Percentiles rank a stretch among this genome's conserved stretches.
Evolutionary conservation across 2,329 filamentous ascomycete species (phyloP).

Genomic region (Pseudohalonectria lignicola): DNA sequence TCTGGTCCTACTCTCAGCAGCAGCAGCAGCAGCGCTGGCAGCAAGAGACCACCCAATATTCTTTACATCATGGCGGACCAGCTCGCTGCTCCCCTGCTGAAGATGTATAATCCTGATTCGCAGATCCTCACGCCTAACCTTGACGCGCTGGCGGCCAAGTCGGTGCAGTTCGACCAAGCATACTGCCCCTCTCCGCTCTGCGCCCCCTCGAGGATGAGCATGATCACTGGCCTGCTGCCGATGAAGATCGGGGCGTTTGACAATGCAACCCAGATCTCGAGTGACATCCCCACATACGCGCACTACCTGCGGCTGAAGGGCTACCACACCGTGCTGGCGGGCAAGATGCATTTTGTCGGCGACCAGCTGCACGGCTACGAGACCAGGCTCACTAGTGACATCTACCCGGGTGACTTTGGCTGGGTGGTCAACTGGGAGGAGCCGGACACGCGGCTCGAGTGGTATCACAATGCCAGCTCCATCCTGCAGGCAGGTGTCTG

Average conservation of each 20-base stretch:
- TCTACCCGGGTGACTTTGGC: conserved; percentile 88
- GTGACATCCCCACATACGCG: conserved; percentile 81
- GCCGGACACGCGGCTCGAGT: conserved; percentile 75
- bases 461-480: conserved; percentile 94
- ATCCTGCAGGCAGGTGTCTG: conserved; percentile 84
- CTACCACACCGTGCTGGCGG: conserved; percentile 83
- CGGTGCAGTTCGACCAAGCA: conserved; percentile 85
- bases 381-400: conserved; percentile 84
- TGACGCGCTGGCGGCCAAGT: conserved; percentile 67
- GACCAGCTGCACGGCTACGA: conserved; percentile 94
- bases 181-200: conserved; percentile 93
- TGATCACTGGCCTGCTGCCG: conserved; percentile 85
- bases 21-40: conserved; percentile 8
- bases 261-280: conserved; percentile 75
- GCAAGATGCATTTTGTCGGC: conserved; percentile 96
- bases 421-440: conserved; percentile 96
- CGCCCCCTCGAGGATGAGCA: conserved; percentile 84
- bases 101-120: conserved; percentile 81
- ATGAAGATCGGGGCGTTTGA: conserved; percentile 89
- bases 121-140: conserved; percentile 90
- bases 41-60: conserved; percentile 42
- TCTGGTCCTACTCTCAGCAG: conserved; percentile 1
- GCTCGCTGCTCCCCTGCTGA: conserved; percentile 78
- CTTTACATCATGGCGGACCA: conserved; percentile 97
- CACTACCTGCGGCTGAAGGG: conserved; percentile 79